phyloP scores from a whole-genome alignment of 148 eudicot genomes.

The Rhododendron kiyosumense region DNA sequence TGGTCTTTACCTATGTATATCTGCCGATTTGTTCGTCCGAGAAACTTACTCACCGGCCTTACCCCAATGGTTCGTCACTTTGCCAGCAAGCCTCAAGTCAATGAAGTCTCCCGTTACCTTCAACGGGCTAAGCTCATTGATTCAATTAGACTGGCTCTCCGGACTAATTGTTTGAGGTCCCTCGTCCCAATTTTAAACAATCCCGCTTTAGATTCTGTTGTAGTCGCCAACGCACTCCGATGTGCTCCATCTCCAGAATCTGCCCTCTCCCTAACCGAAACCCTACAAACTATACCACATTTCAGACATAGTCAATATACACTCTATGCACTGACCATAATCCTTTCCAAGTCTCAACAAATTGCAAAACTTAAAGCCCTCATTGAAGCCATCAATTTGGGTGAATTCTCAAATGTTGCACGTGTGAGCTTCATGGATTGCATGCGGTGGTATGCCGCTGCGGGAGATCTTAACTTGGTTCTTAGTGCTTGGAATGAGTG shows the following conservation, averaged over 20 bases:
- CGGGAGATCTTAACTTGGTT: slow-evolving; percentile 62
- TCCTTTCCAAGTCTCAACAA: slow-evolving; percentile 64
- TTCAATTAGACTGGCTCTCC: slow-evolving; percentile 57
- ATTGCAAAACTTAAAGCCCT: slow-evolving; percentile 52
- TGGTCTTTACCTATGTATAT: slow-evolving; percentile 35
- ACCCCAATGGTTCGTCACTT: slow-evolving; percentile 34
- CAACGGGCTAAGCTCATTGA: slow-evolving; percentile 79
- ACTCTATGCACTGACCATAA: slow-evolving; percentile 63
- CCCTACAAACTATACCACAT: slow-evolving; percentile 48
- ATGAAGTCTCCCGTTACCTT: slow-evolving; percentile 60
- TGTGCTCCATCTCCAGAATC: slow-evolving; percentile 85
- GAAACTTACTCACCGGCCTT: slow-evolving; percentile 17
- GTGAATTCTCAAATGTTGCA: slow-evolving; percentile 54
- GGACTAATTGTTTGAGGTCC: slow-evolving; percentile 38
- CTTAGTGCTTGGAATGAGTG: slow-evolving; percentile 60
- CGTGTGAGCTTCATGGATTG: slow-evolving; percentile 59
- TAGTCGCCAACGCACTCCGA: slow-evolving; percentile 66
- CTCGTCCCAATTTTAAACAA: slow-evolving; percentile 43
- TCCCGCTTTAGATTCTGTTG: slow-evolving; percentile 73
- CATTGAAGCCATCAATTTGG: slow-evolving; percentile 57
- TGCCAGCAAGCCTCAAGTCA: slow-evolving; percentile 26
- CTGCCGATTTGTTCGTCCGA: slow-evolving; percentile 11
- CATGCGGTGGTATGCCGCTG: slow-evolving; percentile 64
- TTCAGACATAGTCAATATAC: slow-evolving; percentile 69
- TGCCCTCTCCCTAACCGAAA: slow-evolving; percentile 62